phyloP scores from a whole-genome alignment of 371 early-diverging fungal species.

The Mucor sp. region DNA sequence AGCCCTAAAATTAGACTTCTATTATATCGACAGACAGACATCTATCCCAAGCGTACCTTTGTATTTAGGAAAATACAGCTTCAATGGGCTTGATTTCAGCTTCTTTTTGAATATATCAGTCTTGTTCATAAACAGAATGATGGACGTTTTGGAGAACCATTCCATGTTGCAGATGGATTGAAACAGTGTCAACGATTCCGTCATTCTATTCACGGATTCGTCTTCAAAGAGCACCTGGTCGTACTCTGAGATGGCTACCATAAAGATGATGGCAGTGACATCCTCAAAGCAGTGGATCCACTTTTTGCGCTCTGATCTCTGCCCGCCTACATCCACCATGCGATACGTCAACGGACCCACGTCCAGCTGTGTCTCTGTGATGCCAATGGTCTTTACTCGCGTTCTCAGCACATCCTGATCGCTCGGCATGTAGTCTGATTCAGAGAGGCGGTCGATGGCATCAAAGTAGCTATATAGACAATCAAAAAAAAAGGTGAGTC shows the following conservation, averaged over 20 bases:
- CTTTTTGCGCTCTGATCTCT: constrained; percentile 84
- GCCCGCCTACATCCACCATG: constrained; percentile 94
- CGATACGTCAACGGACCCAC: constrained; percentile 74
- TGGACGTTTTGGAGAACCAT: constrained; percentile 71
- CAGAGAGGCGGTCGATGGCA: constrained; percentile 73
- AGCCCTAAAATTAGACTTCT: no score
- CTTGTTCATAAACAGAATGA: constrained; percentile 82
- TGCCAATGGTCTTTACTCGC: constrained; percentile 79
- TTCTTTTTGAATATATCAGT: constrained; percentile 75
- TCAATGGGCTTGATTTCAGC: constrained; percentile 55
- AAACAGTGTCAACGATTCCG: constrained; percentile 64
- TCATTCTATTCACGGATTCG: constrained; percentile 61
- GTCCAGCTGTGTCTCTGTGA: constrained; percentile 77
- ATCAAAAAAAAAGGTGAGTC: neutral
- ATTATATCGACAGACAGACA: no score
- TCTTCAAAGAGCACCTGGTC: constrained; percentile 92
- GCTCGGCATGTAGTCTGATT: constrained; percentile 67
- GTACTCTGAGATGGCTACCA: constrained; percentile 88
- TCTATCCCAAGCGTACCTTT: constrained; percentile 9
- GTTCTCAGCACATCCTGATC: constrained; percentile 79
- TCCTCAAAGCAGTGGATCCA: constrained; percentile 92
- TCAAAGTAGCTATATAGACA: constrained; percentile 69
- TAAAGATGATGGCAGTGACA: constrained; percentile 89
- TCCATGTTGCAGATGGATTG: constrained; percentile 69
- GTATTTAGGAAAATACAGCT: constrained; percentile 71